Evolutionary conservation across 495 filamentous ascomycete species (phyloP).

Genomic region (Terfezia boudieri): DNA sequence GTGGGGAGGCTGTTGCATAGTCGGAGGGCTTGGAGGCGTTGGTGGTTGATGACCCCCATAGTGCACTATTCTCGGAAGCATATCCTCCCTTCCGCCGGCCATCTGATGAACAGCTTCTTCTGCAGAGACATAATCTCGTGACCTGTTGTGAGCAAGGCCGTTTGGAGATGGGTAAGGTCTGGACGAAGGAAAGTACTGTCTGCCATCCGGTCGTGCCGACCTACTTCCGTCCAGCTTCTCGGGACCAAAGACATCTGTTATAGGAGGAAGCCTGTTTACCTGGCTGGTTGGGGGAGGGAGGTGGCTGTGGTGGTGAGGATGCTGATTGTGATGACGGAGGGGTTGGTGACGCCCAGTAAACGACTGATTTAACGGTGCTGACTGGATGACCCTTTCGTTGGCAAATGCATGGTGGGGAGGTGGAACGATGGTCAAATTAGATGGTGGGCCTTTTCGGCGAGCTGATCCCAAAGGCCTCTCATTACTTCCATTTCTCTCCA

Average conservation of each 20-base stretch:
- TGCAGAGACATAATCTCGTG: constrained; percentile 79
- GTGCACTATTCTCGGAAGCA: constrained; percentile 80
- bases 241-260: constrained; percentile 78
- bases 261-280: constrained; percentile 77
- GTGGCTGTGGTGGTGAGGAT: constrained; percentile 80
- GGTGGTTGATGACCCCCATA: constrained; percentile 81
- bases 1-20: constrained; percentile 9
- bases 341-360: constrained; percentile 80
- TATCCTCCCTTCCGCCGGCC: constrained; percentile 72
- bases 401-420: constrained; percentile 91
- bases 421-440: constrained; percentile 83
- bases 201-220: constrained; percentile 20
- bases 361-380: constrained; percentile 81
- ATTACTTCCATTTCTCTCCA: constrained; percentile 21
- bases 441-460: constrained; percentile 53
- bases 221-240: constrained; percentile 47
- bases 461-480: constrained; percentile 29
- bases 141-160: constrained; percentile 34
- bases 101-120: constrained; percentile 83
- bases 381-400: constrained; percentile 89
- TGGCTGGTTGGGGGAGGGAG: constrained; percentile 45
- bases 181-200: constrained; percentile 47
- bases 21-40: constrained; percentile 67
- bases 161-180: constrained; percentile 59
- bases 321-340: constrained; percentile 59